Conservation (phyloP, 148 eudicot genomes). For the Pouteria glomerata region DNA sequence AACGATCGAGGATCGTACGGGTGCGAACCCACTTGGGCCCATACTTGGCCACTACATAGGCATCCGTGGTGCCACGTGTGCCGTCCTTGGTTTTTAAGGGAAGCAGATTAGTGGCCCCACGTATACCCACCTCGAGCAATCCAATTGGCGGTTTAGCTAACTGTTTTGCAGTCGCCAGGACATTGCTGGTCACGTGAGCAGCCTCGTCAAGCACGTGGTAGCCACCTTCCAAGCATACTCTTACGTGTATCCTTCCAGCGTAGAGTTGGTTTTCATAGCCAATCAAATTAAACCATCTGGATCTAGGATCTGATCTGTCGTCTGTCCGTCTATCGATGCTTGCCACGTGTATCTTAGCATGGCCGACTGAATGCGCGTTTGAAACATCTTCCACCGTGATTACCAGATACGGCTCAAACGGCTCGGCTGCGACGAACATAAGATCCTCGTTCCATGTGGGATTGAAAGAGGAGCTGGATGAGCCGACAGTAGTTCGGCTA, state of each 20-base stretch:
- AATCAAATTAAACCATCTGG: slow-evolving; percentile 76
- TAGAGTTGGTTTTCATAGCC: slow-evolving; percentile 60
- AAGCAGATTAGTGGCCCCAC: slow-evolving; percentile 63
- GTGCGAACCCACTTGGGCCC: slow-evolving; percentile 94
- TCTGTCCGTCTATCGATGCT: slow-evolving; percentile 54
- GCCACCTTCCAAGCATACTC: slow-evolving; percentile 80
- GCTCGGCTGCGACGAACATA: slow-evolving; percentile 78
- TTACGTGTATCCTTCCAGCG: slow-evolving; percentile 72
- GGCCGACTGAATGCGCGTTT: slow-evolving; percentile 46
- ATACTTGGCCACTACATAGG: slow-evolving; percentile 81
- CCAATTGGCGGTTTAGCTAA: slow-evolving; percentile 73
- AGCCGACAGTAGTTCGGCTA: slow-evolving; percentile 34
- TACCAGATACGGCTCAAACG: slow-evolving; percentile 72
- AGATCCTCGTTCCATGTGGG: slow-evolving; percentile 93
- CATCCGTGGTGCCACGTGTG: slow-evolving; percentile 72
- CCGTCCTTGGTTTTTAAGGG: slow-evolving; percentile 86
- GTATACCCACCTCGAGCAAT: slow-evolving; percentile 72
- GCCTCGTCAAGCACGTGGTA: slow-evolving; percentile 98
- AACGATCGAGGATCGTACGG: slow-evolving; percentile 70
- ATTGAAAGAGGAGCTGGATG: slow-evolving; percentile 32
- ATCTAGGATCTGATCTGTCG: slow-evolving; percentile 51
- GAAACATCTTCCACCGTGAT: slow-evolving; percentile 65
- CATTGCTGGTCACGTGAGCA: slow-evolving; percentile 91
- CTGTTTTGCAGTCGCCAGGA: slow-evolving; percentile 70
- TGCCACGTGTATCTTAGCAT: slow-evolving; percentile 54